Conservation (phyloP, 192 early-diverging fungal species). For the Backusella macrospora region DNA sequence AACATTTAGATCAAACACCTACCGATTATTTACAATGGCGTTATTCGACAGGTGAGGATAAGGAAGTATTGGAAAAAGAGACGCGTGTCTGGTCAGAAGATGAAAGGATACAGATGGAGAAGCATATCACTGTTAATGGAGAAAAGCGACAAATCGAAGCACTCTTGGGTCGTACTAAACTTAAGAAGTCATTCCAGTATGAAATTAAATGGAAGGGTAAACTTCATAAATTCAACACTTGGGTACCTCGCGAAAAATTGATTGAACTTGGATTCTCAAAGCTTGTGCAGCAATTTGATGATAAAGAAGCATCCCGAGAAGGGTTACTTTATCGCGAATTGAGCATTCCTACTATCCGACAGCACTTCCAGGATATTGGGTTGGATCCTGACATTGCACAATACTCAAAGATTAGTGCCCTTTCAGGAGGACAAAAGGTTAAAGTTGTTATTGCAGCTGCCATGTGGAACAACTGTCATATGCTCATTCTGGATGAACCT, state of each 20-base stretch:
- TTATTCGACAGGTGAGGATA: slow-evolving; percentile 77
- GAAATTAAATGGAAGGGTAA: slow-evolving; percentile 74
- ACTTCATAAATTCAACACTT: slow-evolving; percentile 66
- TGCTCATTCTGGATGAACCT: slow-evolving; percentile 74
- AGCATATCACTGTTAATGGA: slow-evolving; percentile 54
- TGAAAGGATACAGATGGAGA: slow-evolving; percentile 70
- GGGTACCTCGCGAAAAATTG: slow-evolving; percentile 70
- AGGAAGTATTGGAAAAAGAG: slow-evolving; percentile 72
- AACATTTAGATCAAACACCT: slow-evolving; percentile 81
- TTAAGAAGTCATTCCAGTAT: slow-evolving; percentile 81
- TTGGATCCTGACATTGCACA: slow-evolving; percentile 77
- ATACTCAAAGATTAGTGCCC: slow-evolving; percentile 72
- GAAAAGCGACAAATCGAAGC: slow-evolving; percentile 62
- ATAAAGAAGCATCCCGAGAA: slow-evolving; percentile 73
- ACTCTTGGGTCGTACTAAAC: slow-evolving; percentile 72
- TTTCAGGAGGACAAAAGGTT: slow-evolving; percentile 85
- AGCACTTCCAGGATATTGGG: slow-evolving; percentile 74
- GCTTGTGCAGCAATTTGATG: slow-evolving; percentile 77
- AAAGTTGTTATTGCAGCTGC: slow-evolving; percentile 85
- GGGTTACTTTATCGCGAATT: slow-evolving; percentile 73
- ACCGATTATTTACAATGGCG: slow-evolving; percentile 87
- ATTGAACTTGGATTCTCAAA: slow-evolving; percentile 75
- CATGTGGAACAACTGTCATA: slow-evolving; percentile 87
- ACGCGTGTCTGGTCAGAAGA: slow-evolving; percentile 67
- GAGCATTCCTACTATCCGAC: slow-evolving; percentile 63